These are phyloP conservation scores for Aspergillus sp. DNA, from an alignment of 2,329 filamentous ascomycete species.

Conservation along the genomic window DNA sequence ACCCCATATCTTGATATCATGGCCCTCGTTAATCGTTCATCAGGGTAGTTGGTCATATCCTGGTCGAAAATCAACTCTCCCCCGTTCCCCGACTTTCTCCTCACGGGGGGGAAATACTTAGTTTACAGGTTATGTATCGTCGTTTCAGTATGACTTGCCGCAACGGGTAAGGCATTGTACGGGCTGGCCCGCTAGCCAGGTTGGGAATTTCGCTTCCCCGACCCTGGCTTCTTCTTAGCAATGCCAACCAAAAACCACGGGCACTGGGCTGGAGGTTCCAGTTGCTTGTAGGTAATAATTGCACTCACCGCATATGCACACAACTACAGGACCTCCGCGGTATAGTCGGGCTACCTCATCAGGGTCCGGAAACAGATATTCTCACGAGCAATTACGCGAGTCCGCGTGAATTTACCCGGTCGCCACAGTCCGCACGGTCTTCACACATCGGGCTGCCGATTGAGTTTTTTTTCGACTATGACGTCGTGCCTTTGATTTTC, in stretches of 20 bases:
- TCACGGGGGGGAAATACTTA: neutral
- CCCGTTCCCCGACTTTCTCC: neutral
- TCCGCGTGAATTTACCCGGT: slow-evolving; percentile 10
- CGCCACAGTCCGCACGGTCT: slow-evolving; percentile 2
- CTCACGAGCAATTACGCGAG: neutral
- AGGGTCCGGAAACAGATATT: neutral
- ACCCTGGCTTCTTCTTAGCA: neutral
- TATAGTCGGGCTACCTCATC: neutral
- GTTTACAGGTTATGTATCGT: neutral
- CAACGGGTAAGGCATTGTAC: neutral
- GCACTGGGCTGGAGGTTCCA: neutral
- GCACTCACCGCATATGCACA: neutral
- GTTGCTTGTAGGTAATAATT: neutral
- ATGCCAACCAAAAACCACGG: neutral
- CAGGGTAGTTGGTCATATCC: neutral
- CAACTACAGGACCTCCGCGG: neutral
- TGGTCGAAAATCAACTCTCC: slow-evolving; percentile 5
- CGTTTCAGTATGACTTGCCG: neutral
- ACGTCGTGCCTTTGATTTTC: neutral
- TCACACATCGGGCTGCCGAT: slow-evolving; percentile 8
- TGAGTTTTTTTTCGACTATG: slow-evolving; percentile 2
- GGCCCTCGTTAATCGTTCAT: neutral
- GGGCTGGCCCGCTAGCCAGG: slow-evolving; percentile 6
- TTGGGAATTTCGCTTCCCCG: slow-evolving; percentile 21
- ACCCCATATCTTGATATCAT: slow-evolving; percentile 6